Conservation (phyloP, 2,329 filamentous ascomycete genomes). For the Paracoccidioides brasiliensis region DNA sequence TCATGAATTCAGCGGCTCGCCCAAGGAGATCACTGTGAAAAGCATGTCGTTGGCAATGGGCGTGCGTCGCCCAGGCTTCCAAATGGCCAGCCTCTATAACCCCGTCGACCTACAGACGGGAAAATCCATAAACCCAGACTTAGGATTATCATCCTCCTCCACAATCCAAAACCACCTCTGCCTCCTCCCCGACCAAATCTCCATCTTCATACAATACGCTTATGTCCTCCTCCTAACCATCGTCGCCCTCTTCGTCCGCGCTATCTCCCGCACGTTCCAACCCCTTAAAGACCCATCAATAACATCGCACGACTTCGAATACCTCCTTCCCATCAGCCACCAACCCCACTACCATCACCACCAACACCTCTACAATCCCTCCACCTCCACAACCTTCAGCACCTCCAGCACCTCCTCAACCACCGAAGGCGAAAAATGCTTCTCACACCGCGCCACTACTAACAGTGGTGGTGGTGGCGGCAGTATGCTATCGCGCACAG, state of each 20-base stretch:
- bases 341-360: constrained; percentile 17
- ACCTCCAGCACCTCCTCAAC: constrained; percentile 4
- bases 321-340: constrained; percentile 21
- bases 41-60: constrained; percentile 95
- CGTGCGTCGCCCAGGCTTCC: constrained; percentile 71
- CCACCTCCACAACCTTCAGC: constrained; percentile 7
- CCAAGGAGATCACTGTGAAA: constrained; percentile 84
- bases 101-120: constrained; percentile 51
- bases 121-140: constrained; percentile 15
- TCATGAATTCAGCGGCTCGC: constrained; percentile 48
- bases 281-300: constrained; percentile 8
- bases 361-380: constrained; percentile 20
- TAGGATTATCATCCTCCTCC: constrained; percentile 12
- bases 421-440: constrained; percentile 4
- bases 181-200: constrained; percentile 75
- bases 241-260: constrained; percentile 33
- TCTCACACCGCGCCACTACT: constrained; percentile 6
- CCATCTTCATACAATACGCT: constrained; percentile 69
- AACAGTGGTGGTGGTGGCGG: constrained; percentile 1
- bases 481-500: constrained; percentile 4
- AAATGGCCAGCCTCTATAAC: constrained; percentile 85
- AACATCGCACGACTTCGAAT: constrained; percentile 7
- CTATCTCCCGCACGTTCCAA: constrained; percentile 22
- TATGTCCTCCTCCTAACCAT: constrained; percentile 46
- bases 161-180: constrained; percentile 86